Evolutionary conservation across 306 rosid genomes (phyloP), one percentile per base, ranked within the genome.

Genomic region (Pterocarpus macrocarpus): DNA sequence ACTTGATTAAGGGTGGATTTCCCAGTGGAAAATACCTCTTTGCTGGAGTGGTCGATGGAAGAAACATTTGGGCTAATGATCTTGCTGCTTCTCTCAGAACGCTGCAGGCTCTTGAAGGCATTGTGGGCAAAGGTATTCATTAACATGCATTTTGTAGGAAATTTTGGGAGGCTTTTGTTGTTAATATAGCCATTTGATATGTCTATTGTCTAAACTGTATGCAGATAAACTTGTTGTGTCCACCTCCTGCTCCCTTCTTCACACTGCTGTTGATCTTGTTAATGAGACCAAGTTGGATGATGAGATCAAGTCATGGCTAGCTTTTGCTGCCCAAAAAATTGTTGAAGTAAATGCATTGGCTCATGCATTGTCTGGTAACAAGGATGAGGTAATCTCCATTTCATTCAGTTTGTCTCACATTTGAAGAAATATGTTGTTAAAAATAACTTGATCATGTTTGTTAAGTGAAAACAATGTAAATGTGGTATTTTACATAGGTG

Each of bases 11-110:
- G 86, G 66, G 86, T 64, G 92, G 83, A 55, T 94, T 94, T 70
- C 98, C 98, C 30, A 82, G 88, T 65, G 92, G 86, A 17, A 94
- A 90, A 78, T 88, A 76, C 86, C 93, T 94, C 81, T 94, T 90
- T 85, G 98, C 97, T 78, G 98, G 98, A 55, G 84, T 94, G 39
- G 98, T 94, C 81, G 98, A 94, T 90, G 98, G 98, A 83, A 92
- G 98, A 87, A 94, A 92, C 89, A 94, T 94, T 63, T 94, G 98
- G 98, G 98, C 98, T 45, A 94, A 92, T 59, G 96, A 94, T 75
- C 96, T 92, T 58, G 77, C 89, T 80, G 79, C 91, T 73, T 92
- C 98, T 58, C 86, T 92, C 70, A 44, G 73, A 32, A 91, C 90
- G 71, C 76, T 94, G 69, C 30, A 83, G 41, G 33, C 76, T 76